These are phyloP conservation scores for Microstegium vimineum DNA, from an alignment of 176 grass and related monocot species.

Conservation along the genomic window DNA sequence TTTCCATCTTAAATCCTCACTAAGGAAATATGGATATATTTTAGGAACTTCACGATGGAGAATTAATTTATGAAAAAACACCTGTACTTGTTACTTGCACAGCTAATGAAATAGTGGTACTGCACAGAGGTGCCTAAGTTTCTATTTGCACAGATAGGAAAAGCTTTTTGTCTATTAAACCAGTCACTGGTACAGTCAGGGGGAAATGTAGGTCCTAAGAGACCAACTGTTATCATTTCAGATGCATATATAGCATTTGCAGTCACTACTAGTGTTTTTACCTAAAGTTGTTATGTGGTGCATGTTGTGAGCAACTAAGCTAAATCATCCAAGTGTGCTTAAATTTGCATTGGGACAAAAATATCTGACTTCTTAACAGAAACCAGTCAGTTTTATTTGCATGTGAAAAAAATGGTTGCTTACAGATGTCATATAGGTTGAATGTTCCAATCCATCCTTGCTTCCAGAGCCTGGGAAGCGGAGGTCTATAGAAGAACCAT, in stretches of 20 bases:
- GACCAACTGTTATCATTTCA: background rate
- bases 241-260: slow-evolving; percentile 14
- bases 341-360: background rate
- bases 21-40: background rate
- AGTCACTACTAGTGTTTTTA: background rate
- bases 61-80: background rate
- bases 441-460: slow-evolving; percentile 94
- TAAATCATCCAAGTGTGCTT: slow-evolving; percentile 4
- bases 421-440: slow-evolving; percentile 53
- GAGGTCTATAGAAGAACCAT: slow-evolving; percentile 90
- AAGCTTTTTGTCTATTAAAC: background rate
- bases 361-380: background rate
- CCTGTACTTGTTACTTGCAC: background rate
- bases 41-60: background rate
- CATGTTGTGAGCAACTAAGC: background rate
- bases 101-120: background rate
- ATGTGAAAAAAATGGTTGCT: slow-evolving; percentile 23
- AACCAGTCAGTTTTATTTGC: slow-evolving; percentile 29
- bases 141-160: background rate
- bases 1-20: background rate
- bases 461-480: slow-evolving; percentile 85
- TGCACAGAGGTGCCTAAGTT: background rate
- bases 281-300: background rate
- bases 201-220: background rate
- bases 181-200: background rate